A percentile compares a stretch with the other conserved stretches of the same genome.
Conservation (phyloP, 768 basidiomycete genomes). For the Phaeotremella skinneri region DNA sequence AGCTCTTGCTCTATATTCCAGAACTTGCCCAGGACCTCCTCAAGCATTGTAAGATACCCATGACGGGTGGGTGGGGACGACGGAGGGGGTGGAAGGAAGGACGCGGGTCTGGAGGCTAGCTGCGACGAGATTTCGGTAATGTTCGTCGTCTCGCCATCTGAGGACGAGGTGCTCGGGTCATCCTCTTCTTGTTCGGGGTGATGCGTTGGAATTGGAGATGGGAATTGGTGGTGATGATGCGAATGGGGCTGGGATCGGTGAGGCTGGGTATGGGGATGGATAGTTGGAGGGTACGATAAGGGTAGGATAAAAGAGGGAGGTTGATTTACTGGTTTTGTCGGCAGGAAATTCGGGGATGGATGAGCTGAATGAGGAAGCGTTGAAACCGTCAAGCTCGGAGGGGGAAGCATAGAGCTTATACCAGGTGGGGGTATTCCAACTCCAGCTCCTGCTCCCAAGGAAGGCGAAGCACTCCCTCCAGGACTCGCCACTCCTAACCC, state of each 20-base stretch:
- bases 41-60: conserved; percentile 28
- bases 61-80: conserved; percentile 33
- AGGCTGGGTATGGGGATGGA: too few relatives aligned
- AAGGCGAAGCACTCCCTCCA: too few relatives aligned
- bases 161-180: neutral
- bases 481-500: too few relatives aligned
- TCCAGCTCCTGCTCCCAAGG: too few relatives aligned
- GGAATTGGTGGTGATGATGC: neutral
- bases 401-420: too few relatives aligned
- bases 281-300: too few relatives aligned
- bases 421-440: too few relatives aligned
- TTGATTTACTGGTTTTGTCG: too few relatives aligned
- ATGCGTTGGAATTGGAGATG: neutral
- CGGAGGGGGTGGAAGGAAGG: conserved; percentile 39
- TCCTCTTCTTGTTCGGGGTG: neutral
- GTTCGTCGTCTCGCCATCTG: neutral
- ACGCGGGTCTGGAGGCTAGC: conserved; percentile 28
- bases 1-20: conserved; percentile 21
- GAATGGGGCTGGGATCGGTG: neutral
- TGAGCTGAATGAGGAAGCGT: too few relatives aligned
- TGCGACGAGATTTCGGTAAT: conserved; percentile 9
- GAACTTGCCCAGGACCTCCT: conserved; percentile 43
- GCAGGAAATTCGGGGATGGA: too few relatives aligned
- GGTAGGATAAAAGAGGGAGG: too few relatives aligned
- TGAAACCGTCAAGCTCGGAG: too few relatives aligned